Conservation (phyloP, 768 basidiomycete species). For the Psilocybe subaeruginosa region DNA sequence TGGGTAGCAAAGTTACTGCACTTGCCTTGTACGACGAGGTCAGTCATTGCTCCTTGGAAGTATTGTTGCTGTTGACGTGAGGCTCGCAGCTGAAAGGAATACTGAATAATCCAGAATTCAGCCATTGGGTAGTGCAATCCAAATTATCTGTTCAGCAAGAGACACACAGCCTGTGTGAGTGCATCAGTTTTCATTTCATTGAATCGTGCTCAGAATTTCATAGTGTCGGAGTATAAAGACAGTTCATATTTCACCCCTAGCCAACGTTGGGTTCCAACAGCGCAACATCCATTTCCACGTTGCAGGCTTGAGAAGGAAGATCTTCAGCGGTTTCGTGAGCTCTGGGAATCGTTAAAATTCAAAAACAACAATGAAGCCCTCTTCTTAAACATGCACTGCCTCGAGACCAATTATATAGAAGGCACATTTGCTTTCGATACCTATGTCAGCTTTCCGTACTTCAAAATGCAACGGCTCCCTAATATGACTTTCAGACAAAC, state of each 20-base stretch:
- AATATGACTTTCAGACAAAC: slow-evolving; percentile 2
- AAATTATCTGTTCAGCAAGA: too few species aligned
- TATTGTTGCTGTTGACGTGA: too few species aligned
- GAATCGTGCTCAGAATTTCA: too few species aligned
- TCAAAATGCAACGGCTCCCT: not conserved
- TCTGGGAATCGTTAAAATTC: slow-evolving; percentile 9
- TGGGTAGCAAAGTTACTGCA: slow-evolving; percentile 17
- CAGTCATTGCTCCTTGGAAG: not conserved
- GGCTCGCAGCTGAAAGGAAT: not conserved
- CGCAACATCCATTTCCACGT: slow-evolving; percentile 10
- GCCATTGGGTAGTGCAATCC: too few species aligned
- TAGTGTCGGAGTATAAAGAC: not conserved
- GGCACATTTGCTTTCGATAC: slow-evolving; percentile 14
- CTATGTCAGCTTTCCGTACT: slow-evolving; percentile 4
- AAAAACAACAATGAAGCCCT: not conserved
- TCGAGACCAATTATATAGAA: slow-evolving; percentile 20
- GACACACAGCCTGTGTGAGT: too few species aligned
- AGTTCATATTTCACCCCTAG: not conserved
- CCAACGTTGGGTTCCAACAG: not conserved
- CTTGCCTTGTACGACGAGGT: slow-evolving; percentile 18
- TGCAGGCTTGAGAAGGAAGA: slow-evolving; percentile 14
- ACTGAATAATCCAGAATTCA: not conserved
- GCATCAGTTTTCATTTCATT: not conserved
- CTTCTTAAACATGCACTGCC: slow-evolving; percentile 19
- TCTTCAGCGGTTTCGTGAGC: not conserved